These are phyloP conservation scores for Amniculicola lignicola DNA, from an alignment of 495 filamentous ascomycete species.

Conservation along the genomic window DNA sequence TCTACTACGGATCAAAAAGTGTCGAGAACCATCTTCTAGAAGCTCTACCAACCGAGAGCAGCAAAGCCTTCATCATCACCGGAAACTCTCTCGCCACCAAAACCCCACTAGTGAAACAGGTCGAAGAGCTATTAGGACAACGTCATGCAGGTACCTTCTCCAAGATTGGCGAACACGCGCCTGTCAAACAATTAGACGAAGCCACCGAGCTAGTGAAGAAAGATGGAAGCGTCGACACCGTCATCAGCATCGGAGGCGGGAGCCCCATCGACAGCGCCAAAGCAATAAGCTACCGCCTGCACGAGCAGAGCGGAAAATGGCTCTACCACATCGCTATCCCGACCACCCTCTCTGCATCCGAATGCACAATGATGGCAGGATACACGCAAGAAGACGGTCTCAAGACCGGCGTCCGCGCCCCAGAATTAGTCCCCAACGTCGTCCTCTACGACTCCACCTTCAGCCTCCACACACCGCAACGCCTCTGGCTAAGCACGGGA, in stretches of 20 bases:
- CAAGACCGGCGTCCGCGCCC: constrained; percentile 43
- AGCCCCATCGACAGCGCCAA: constrained; percentile 51
- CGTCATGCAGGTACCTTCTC: constrained; percentile 50
- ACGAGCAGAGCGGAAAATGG: constrained; percentile 45
- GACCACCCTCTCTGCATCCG: constrained; percentile 49
- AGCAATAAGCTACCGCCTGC: constrained; percentile 44
- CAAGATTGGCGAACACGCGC: constrained; percentile 49
- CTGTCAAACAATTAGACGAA: constrained; percentile 47
- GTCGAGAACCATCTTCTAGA: constrained; percentile 46
- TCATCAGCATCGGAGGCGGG: constrained; percentile 51
- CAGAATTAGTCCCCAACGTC: constrained; percentile 40
- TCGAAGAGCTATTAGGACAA: constrained; percentile 45
- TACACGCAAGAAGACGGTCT: constrained; percentile 45
- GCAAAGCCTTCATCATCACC: constrained; percentile 53
- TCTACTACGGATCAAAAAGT: constrained; percentile 47
- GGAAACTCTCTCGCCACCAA: constrained; percentile 49
- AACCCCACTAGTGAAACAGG: constrained; percentile 46
- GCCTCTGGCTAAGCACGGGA: constrained; percentile 46
- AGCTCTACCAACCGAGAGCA: constrained; percentile 39
- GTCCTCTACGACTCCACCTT: constrained; percentile 50
- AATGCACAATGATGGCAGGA: constrained; percentile 47
- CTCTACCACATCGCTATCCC: constrained; percentile 50
- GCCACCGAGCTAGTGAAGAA: constrained; percentile 44
- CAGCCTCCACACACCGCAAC: constrained; percentile 44
- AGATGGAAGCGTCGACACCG: constrained; percentile 46